Evolutionary conservation across 768 basidiomycete species (phyloP).

Genomic region (Tephrocybe sp.): DNA sequence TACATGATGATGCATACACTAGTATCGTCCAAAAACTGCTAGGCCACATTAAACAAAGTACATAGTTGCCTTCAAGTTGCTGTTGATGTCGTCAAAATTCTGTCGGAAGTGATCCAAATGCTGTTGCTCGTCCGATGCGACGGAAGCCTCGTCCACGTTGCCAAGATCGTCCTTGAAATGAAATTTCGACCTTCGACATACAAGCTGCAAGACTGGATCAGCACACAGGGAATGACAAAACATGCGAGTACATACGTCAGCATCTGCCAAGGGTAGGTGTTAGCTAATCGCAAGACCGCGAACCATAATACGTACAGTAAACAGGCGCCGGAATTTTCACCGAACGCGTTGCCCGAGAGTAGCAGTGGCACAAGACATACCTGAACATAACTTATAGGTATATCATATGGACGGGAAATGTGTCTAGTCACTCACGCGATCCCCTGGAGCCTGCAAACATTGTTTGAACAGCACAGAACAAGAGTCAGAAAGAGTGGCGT

Average conservation of each 20-base stretch:
- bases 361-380: constrained; percentile 62
- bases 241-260: constrained; percentile 43
- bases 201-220: constrained; percentile 36
- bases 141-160: constrained; percentile 34
- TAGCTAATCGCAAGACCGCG: neutral
- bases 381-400: constrained; percentile 12
- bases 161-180: constrained; percentile 43
- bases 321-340: constrained; percentile 75
- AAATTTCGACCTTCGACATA: constrained; percentile 53
- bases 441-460: constrained; percentile 37
- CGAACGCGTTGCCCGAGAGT: constrained; percentile 67
- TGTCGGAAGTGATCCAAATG: constrained; percentile 30
- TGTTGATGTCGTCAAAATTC: constrained; percentile 31
- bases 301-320: constrained; percentile 48
- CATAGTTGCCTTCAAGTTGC: constrained; percentile 26
- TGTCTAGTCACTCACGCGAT: constrained; percentile 46
- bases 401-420: too few species aligned
- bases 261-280: constrained; percentile 35
- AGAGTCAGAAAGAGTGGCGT: constrained; percentile 1
- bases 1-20: too few species aligned
- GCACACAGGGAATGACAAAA: neutral
- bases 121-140: constrained; percentile 26
- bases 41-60: constrained; percentile 34
- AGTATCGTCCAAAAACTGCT: too few species aligned
- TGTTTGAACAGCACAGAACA: neutral